phyloP scores from a whole-genome alignment of 2,329 filamentous ascomycete species.

The Fusarium sacchari region DNA sequence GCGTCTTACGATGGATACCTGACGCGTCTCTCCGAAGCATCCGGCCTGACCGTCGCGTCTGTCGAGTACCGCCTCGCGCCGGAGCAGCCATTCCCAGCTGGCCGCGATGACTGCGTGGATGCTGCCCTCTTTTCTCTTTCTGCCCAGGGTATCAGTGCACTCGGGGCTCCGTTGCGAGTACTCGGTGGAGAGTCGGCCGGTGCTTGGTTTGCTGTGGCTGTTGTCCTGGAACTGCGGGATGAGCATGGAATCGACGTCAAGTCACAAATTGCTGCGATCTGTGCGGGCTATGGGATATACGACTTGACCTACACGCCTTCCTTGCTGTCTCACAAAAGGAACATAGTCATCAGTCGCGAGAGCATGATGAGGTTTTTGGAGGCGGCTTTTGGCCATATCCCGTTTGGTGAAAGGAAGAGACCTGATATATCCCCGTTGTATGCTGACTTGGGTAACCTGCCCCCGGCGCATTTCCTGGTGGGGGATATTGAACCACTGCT shows the following conservation, averaged over 20 bases:
- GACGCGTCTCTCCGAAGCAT: not conserved
- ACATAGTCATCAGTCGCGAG: not conserved
- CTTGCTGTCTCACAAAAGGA: not conserved
- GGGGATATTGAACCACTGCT: not conserved
- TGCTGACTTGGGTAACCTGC: not conserved
- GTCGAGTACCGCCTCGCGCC: not conserved
- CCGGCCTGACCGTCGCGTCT: not conserved
- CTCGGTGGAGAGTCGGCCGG: not conserved
- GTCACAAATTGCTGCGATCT: not conserved
- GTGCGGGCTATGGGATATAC: not conserved
- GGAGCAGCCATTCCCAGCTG: not conserved
- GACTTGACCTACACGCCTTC: not conserved
- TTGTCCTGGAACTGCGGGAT: not conserved
- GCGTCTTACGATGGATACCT: not conserved
- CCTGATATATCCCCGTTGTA: not conserved
- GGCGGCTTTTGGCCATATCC: not conserved
- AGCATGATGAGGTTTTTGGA: not conserved
- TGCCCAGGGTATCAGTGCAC: not conserved
- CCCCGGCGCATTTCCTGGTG: not conserved
- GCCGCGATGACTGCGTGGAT: not conserved
- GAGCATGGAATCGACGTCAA: not conserved
- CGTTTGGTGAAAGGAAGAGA: not conserved
- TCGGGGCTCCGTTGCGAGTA: not conserved
- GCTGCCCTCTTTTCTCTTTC: not conserved
- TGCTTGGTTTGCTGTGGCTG: not conserved